phyloP scores from a whole-genome alignment of 2,329 filamentous ascomycete genomes.

The Thyridium curvatum region DNA sequence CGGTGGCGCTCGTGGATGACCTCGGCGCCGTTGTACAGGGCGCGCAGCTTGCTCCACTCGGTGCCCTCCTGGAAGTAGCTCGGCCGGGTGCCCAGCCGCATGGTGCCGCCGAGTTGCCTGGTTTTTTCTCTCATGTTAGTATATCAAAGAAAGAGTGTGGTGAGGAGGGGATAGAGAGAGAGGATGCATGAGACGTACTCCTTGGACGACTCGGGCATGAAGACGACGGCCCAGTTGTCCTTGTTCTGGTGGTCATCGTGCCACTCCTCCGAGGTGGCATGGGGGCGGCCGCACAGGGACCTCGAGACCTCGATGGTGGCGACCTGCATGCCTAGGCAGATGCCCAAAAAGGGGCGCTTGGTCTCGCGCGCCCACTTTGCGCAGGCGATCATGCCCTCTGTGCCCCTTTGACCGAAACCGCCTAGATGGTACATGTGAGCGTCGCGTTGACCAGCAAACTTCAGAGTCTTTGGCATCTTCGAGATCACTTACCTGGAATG shows the following conservation, averaged over 20 bases:
- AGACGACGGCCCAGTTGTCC: constrained; percentile 69
- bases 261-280: constrained; percentile 52
- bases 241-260: constrained; percentile 52
- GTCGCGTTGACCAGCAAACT: no score
- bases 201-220: constrained; percentile 72
- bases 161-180: background rate
- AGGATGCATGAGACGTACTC: constrained; percentile 23
- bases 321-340: constrained; percentile 89
- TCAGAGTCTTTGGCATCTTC: no score
- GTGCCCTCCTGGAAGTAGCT: constrained; percentile 64
- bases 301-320: constrained; percentile 86
- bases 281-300: constrained; percentile 59
- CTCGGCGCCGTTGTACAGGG: constrained; percentile 53
- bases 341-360: constrained; percentile 76
- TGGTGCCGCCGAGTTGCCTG: constrained; percentile 72
- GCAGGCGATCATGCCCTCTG: constrained; percentile 82
- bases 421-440: no score
- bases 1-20: constrained; percentile 63
- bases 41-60: constrained; percentile 65
- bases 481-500: constrained; percentile 49
- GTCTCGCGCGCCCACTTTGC: constrained; percentile 83
- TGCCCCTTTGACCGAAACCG: constrained; percentile 77
- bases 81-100: constrained; percentile 66
- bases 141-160: no score
- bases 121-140: constrained; percentile 28